phyloP scores from a whole-genome alignment of 1,139 yeast species.

The Candida gigantensis region DNA sequence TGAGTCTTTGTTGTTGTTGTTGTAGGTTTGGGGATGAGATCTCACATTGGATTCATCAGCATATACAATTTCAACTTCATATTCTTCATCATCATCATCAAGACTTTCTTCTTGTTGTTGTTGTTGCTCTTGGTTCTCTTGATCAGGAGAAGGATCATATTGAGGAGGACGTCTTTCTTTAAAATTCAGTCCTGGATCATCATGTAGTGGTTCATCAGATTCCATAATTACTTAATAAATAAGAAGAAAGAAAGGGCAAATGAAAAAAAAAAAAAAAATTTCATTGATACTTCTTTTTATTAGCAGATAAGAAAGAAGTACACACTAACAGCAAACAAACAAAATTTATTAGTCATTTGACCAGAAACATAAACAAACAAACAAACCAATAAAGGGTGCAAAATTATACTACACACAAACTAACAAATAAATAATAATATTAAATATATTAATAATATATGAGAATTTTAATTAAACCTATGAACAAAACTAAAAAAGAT shows the following conservation, averaged over 20 bases:
- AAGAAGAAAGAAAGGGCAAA: background rate
- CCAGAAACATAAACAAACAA: too few species aligned
- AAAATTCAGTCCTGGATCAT: slow-evolving; percentile 13
- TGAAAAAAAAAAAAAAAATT: background rate
- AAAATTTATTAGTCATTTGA: background rate
- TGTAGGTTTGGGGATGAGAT: slow-evolving; percentile 9
- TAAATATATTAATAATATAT: background rate
- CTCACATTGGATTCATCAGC: slow-evolving; percentile 12
- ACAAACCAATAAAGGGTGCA: too few species aligned
- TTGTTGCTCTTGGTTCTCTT: background rate
- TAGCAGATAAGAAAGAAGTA: background rate
- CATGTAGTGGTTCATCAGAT: slow-evolving; percentile 9
- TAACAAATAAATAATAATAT: background rate
- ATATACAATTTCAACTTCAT: slow-evolving; percentile 1
- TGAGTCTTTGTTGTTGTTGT: slow-evolving; percentile 1
- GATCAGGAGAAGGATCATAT: slow-evolving; percentile 1
- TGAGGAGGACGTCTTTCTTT: background rate
- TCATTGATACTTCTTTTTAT: background rate
- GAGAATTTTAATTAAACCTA: too few species aligned
- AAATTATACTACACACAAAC: background rate
- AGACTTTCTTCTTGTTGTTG: too few species aligned
- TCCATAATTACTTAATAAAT: slow-evolving; percentile 8
- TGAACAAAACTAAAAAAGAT: slow-evolving; percentile 2
- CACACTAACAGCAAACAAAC: background rate
- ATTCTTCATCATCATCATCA: too few species aligned